Evolutionary conservation across 352 stramenopile species (phyloP).

Genomic region (Phytophthora sp.): DNA sequence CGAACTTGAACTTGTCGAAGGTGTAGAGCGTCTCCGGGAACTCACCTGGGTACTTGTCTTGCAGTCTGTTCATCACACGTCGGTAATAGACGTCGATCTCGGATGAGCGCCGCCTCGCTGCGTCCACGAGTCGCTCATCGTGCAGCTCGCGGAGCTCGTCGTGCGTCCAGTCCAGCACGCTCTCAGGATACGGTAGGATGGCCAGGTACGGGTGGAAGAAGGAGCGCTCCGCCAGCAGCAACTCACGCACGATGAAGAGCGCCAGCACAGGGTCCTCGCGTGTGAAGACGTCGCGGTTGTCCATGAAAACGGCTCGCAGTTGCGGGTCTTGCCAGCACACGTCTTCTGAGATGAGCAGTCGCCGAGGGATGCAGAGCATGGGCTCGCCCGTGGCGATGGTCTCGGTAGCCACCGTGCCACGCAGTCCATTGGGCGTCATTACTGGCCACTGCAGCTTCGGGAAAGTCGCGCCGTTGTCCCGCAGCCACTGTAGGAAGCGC

Average conservation of each 20-base stretch:
- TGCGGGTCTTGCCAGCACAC: constrained; percentile 59
- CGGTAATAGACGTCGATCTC: constrained; percentile 73
- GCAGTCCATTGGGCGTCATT: constrained; percentile 45
- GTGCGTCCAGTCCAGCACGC: constrained; percentile 82
- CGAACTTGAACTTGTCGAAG: constrained; percentile 75
- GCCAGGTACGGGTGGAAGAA: constrained; percentile 90
- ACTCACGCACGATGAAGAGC: constrained; percentile 86
- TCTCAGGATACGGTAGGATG: constrained; percentile 83
- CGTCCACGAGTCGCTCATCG: constrained; percentile 62
- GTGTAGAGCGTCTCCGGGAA: constrained; percentile 66
- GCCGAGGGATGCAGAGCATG: constrained; percentile 70
- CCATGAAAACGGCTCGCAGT: constrained; percentile 51
- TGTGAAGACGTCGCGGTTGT: constrained; percentile 71
- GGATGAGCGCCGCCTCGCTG: constrained; percentile 46
- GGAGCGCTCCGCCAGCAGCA: constrained; percentile 58
- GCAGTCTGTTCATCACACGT: constrained; percentile 51
- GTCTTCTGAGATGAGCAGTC: constrained; percentile 79
- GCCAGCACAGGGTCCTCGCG: constrained; percentile 84
- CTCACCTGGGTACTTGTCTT: constrained; percentile 52
- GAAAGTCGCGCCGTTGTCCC: constrained; percentile 71
- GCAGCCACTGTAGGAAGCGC: constrained; percentile 78
- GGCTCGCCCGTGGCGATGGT: constrained; percentile 63
- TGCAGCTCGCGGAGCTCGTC: constrained; percentile 74
- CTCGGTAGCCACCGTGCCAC: constrained; percentile 58
- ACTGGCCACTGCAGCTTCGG: constrained; percentile 81